Base-by-base conservation (phyloP, 805 yeast species). In the Sugiyamaella mastotermitis region DNA sequence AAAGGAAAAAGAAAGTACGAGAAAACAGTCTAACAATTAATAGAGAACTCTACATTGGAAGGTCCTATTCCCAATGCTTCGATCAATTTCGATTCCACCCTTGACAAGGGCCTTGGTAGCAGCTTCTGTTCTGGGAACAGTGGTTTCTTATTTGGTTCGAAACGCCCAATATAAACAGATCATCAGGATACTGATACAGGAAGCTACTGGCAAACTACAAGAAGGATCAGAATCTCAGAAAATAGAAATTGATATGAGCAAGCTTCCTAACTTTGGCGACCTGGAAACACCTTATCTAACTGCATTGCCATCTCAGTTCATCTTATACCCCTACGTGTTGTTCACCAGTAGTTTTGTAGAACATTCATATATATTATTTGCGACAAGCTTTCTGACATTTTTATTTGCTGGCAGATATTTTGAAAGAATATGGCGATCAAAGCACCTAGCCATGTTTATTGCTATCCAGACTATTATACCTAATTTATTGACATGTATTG, bases 401-500 rank as follows among this genome's bases (percentile, higher is more conserved):
- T 59, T 66, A 37, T 73, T 71, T 48, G 68, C 81, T 24, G 85
- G 84, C 3, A 65, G 72, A 36, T 81, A 76, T 60, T 68, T 80
- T 47, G 88, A 81, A 51, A 68, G 69, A 43, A 67, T 72, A 27
- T 81, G 88, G 87, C 75, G 80, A 3, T 51, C 74, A 20, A 60
- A 53, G 31, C 82, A 76, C 47, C 61, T 75, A 44, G 49, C 69
- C 10, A 65, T 64, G 46, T 80, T 76, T 52, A 53, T 72, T 5
- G 31, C 66, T 5, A 53, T 69, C 3, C 58, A 57, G 32, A 55
- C 66, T 0, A 31, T 65, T 1, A 38, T 59, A 1, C 59, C 74
- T 5, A 72, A 70, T 44, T 7, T 57, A 1, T 22, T 56, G 39
- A 49, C 4, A 43, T 46, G 41, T 37, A 6, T 36, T 3, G 4